Percentiles rank a stretch among this genome's conserved stretches.
Conservation (phyloP, 352 stramenopile species). For the Globisporangium paddicum region DNA sequence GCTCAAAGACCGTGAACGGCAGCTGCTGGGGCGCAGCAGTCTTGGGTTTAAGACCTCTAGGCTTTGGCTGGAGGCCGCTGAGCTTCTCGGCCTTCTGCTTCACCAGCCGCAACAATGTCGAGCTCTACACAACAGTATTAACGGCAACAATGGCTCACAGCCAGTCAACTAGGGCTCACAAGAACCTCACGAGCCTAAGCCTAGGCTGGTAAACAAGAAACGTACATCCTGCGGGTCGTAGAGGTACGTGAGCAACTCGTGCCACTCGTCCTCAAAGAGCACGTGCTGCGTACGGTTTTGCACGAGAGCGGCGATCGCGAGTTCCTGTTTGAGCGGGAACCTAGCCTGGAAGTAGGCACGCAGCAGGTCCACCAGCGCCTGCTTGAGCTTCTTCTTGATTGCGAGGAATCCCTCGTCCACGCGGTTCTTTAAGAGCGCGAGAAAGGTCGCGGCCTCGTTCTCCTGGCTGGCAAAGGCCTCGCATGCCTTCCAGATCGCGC, state of each 20-base stretch:
- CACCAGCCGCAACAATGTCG: slow-evolving; percentile 38
- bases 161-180: background rate
- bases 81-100: slow-evolving; percentile 35
- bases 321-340: slow-evolving; percentile 62
- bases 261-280: slow-evolving; percentile 65
- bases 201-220: slow-evolving; percentile 1
- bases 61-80: too few species aligned
- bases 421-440: slow-evolving; percentile 68
- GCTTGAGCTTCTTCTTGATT: slow-evolving; percentile 74
- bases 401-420: slow-evolving; percentile 77
- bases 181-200: background rate
- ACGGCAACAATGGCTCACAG: background rate
- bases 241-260: slow-evolving; percentile 67
- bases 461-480: slow-evolving; percentile 38
- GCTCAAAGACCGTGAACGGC: slow-evolving; percentile 57
- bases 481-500: slow-evolving; percentile 75
- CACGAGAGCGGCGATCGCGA: slow-evolving; percentile 41
- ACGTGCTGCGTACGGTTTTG: slow-evolving; percentile 29
- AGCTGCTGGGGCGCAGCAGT: too few species aligned
- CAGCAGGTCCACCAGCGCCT: slow-evolving; percentile 67
- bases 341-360: slow-evolving; percentile 65
- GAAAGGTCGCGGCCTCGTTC: slow-evolving; percentile 79
- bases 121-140: slow-evolving; percentile 25
- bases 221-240: slow-evolving; percentile 69
- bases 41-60: too few species aligned